Evolutionary conservation across 2,329 filamentous ascomycete genomes (phyloP), one percentile per base, ranked within the genome.

Genomic region (Bertia moriformis): DNA sequence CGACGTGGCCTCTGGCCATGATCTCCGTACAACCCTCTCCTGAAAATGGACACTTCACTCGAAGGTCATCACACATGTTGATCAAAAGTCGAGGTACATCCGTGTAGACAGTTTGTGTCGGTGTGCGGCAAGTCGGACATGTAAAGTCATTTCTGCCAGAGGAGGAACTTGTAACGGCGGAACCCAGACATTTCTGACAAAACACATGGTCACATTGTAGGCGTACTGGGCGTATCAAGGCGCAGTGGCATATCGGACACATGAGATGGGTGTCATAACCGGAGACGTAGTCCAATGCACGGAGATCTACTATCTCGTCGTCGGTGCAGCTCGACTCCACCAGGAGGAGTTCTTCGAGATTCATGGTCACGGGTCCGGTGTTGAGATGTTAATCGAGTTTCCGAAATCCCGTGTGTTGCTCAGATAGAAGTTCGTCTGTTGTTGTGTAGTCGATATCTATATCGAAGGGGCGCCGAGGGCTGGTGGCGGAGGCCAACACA

Each of bases 161-260:
- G 42, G 48, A 41, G 39, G 55, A 53, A 18, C 49, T 56, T 27
- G 51, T 59, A 49, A 67, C 65, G 13, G 63, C 63, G 35, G 62
- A 58, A 38, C 62, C 62, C 42, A 79, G 59, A 48, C 74, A 79
- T 18, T 67, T 63, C 40, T 63, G 59, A 55, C 74, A 79, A 57
- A 79, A 79, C 45, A 71, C 69, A 56, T 79, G 74, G 45, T 78
- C 71, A 54, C 74, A 79, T 45, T 68, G 61, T 37, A 74, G 57
- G 46, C 70, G 61, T 35, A 75, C 63, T 1, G 74, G 73, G 39
- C 66, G 58, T 40, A 77, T 65, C 48, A 78, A 76, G 4, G 74
- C 70, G 43, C 69, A 71, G 49, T 73, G 71, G 53, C 74, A 79
- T 45, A 79, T 78, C 14, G 73, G 65, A 49, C 74, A 79, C 59